These are phyloP conservation scores for Gilbertella persicaria DNA, from an alignment of 371 early-diverging fungal genomes.

Conservation along the genomic window DNA sequence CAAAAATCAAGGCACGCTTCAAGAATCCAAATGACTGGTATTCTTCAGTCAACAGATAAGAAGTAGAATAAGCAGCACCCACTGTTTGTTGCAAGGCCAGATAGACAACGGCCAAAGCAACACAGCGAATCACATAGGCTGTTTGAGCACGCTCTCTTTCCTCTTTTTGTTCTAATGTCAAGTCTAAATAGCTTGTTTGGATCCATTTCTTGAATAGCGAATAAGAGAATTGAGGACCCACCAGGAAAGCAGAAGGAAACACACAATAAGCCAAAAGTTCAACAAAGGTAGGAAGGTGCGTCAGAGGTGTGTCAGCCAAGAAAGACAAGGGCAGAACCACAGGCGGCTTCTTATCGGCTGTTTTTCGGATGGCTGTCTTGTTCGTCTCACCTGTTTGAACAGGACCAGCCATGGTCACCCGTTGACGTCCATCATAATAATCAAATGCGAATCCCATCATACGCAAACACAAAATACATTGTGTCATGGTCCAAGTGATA, in stretches of 20 bases:
- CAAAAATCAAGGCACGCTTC: constrained; percentile 44
- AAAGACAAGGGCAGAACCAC: constrained; percentile 39
- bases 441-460: constrained; percentile 76
- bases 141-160: constrained; percentile 45
- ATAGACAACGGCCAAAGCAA: constrained; percentile 53
- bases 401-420: constrained; percentile 19
- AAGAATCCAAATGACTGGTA: constrained; percentile 41
- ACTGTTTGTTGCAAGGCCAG: constrained; percentile 54
- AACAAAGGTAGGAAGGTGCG: constrained; percentile 48
- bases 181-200: constrained; percentile 3
- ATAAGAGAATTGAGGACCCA: constrained; percentile 79
- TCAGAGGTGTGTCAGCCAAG: constrained; percentile 35
- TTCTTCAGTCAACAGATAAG: constrained; percentile 53
- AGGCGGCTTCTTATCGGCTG: constrained; percentile 18
- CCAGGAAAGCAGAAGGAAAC: constrained; percentile 67
- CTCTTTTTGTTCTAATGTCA: constrained; percentile 31
- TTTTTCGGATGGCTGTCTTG: constrained; percentile 7
- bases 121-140: constrained; percentile 48
- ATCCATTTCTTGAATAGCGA: constrained; percentile 59
- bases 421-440: constrained; percentile 55
- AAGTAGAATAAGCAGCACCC: constrained; percentile 48
- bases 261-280: constrained; percentile 61
- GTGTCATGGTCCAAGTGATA: constrained; percentile 74
- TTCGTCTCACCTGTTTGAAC: constrained; percentile 1
- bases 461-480: constrained; percentile 72